Base-by-base conservation (phyloP, 106 monocot species). In the Amphibolis antarctica region DNA sequence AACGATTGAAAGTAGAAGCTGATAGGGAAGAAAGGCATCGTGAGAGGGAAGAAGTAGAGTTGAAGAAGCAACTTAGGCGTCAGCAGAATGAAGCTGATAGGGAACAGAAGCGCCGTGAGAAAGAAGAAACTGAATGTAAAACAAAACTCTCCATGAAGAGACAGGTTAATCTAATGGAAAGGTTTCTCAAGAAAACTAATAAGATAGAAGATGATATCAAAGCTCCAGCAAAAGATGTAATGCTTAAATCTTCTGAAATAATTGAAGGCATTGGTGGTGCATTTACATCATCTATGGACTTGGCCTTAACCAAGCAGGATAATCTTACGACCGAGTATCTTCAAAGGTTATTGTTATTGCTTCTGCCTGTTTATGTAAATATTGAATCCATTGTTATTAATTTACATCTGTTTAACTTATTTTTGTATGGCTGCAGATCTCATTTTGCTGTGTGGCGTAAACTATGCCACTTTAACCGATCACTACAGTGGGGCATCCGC, bases 91-190 rank as follows among this genome's bases (percentile, higher is more conserved):
- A 88, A 70, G 74, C 77, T 81, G 88, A 77, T 28, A 79, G 62
- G 61, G 85, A 85, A 36, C 71, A 69, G 60, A 88, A 83, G 67
- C 76, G 74, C 9, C 74, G 74, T 51, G 85, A 85, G 46, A 93
- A 93, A 69, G 86, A 89, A 76, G 86, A 78, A 61, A 68, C 69
- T 74, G 88, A 88, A 72, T 20, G 51, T 29, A 85, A 69, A 57
- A 94, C 77, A 44, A 82, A 79, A 15, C 55, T 75, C 25, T 63
- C 67, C 13, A 52, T 91, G 28, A 70, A 83, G 42, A 98, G 88
- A 61, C 98, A 98, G 72, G 98, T 87, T 58, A 74, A 76, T 45
- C 69, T 98, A 19, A 90, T 98, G 98, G 76, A 98, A 67, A 70
- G 85, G 18, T 91, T 98, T 82, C 82, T 98, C 29, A 91, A 84